Conservation (phyloP, 1,284 basidiomycete genomes). For the Microbotryum silenes-acaulis region DNA sequence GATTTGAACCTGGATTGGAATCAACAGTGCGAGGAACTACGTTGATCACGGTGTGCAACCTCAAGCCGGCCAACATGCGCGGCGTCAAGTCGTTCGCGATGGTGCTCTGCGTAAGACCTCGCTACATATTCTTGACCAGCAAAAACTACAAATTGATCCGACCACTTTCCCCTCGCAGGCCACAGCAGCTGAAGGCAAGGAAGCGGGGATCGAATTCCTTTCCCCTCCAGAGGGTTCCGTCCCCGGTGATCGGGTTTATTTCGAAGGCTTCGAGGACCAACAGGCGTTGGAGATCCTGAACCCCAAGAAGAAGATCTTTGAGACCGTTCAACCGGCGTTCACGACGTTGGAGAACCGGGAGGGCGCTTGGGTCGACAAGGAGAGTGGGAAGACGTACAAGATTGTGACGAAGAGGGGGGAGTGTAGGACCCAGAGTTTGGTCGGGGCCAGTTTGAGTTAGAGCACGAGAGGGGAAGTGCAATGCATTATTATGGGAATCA, state of each 20-base stretch:
- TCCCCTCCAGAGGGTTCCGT: slow-evolving; percentile 75
- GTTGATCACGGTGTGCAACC: slow-evolving; percentile 82
- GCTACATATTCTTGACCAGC: not conserved
- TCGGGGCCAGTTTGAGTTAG: slow-evolving; percentile 80
- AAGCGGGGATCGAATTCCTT: slow-evolving; percentile 78
- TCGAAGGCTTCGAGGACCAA: slow-evolving; percentile 58
- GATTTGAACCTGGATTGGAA: rapidly evolving
- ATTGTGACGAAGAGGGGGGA: slow-evolving; percentile 78
- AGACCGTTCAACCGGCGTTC: slow-evolving; percentile 87
- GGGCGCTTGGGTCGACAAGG: slow-evolving; percentile 80
- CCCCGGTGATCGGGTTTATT: slow-evolving; percentile 86
- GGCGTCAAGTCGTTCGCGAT: slow-evolving; percentile 94
- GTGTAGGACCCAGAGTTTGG: slow-evolving; percentile 68
- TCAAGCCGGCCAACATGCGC: slow-evolving; percentile 92
- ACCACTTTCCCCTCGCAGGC: slow-evolving; percentile 50
- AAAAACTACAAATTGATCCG: not conserved
- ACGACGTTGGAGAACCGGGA: slow-evolving; percentile 75
- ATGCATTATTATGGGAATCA: not conserved
- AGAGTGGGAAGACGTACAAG: slow-evolving; percentile 62
- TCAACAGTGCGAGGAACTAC: slow-evolving; percentile 66
- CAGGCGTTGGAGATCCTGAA: slow-evolving; percentile 57
- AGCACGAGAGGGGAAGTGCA: not conserved
- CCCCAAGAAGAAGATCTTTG: slow-evolving; percentile 96
- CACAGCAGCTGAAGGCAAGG: slow-evolving; percentile 57
- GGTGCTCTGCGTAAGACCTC: slow-evolving; percentile 70